Conservation (phyloP, 768 basidiomycete species). For the Fomitopsis pulvina region DNA sequence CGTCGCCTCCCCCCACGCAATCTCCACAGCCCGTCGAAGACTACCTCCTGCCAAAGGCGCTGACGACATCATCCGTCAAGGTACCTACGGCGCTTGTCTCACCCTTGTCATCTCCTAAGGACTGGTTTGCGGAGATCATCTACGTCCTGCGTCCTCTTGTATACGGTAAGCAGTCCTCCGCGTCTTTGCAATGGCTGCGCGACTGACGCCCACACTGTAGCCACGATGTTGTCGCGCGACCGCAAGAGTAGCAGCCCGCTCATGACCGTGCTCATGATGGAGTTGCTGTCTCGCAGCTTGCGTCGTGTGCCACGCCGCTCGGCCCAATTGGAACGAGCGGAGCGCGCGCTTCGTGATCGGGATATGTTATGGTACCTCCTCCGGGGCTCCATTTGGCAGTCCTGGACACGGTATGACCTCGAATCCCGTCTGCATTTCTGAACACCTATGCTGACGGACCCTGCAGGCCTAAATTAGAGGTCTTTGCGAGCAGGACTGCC, state of each 20-base stretch:
- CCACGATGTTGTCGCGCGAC: slow-evolving; percentile 35
- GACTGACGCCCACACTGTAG: slow-evolving; percentile 8
- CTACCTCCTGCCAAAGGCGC: slow-evolving; percentile 75
- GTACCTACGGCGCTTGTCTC: slow-evolving; percentile 62
- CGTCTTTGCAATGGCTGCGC: neutral
- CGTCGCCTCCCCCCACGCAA: slow-evolving; percentile 41
- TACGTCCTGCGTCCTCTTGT: slow-evolving; percentile 68
- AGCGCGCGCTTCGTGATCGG: slow-evolving; percentile 78
- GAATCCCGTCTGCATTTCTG: neutral
- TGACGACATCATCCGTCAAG: slow-evolving; percentile 67
- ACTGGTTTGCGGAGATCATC: slow-evolving; percentile 71
- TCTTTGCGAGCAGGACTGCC: slow-evolving; percentile 47
- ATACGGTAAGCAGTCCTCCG: slow-evolving; percentile 49
- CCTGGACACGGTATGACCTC: slow-evolving; percentile 55
- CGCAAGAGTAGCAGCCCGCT: slow-evolving; percentile 53
- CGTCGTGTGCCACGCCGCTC: slow-evolving; percentile 61
- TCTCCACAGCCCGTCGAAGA: slow-evolving; percentile 65
- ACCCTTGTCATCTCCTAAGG: slow-evolving; percentile 52
- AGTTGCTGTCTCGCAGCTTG: slow-evolving; percentile 68
- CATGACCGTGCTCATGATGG: slow-evolving; percentile 56
- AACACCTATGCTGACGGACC: neutral
- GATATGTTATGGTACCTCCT: slow-evolving; percentile 82
- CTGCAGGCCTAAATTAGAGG: slow-evolving; percentile 69
- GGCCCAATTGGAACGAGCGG: slow-evolving; percentile 59
- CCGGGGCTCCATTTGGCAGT: slow-evolving; percentile 80